A percentile compares a stretch with the other conserved stretches of the same genome.
phyloP scores from a whole-genome alignment of 2,329 filamentous ascomycete genomes.

The Cladosporium oxysporum region DNA sequence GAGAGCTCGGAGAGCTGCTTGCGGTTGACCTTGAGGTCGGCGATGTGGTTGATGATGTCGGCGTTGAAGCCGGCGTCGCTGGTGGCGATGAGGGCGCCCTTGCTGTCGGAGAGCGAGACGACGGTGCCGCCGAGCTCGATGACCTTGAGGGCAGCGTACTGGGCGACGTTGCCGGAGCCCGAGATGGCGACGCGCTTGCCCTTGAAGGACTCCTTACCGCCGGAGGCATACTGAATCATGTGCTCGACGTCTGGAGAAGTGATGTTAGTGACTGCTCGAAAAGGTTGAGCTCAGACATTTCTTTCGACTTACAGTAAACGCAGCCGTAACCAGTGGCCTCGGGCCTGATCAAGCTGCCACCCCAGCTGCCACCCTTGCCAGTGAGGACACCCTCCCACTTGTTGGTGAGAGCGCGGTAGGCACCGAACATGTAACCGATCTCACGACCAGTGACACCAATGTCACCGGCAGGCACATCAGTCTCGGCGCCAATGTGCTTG shows the following conservation, averaged over 20 bases:
- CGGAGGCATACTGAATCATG: constrained; percentile 85
- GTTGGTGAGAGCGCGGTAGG: constrained; percentile 86
- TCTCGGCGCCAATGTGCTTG: constrained; percentile 95
- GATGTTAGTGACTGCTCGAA: constrained; percentile 21
- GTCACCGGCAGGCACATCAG: constrained; percentile 94
- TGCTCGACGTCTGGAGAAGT: constrained; percentile 70
- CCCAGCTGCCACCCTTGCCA: constrained; percentile 91
- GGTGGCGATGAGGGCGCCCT: constrained; percentile 77
- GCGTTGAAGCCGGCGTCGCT: constrained; percentile 72
- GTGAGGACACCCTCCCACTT: constrained; percentile 95
- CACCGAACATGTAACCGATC: constrained; percentile 92
- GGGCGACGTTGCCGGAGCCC: constrained; percentile 95
- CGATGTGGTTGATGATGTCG: constrained; percentile 77
- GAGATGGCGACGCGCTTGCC: constrained; percentile 96
- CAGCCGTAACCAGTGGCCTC: constrained; percentile 97
- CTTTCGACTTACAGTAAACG: constrained; percentile 66
- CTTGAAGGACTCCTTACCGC: constrained; percentile 76
- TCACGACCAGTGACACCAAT: constrained; percentile 92
- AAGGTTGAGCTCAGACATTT: background rate
- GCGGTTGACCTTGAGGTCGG: constrained; percentile 81
- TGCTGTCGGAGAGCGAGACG: constrained; percentile 89
- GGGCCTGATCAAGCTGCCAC: constrained; percentile 88
- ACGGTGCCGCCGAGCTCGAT: constrained; percentile 94
- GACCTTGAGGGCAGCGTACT: constrained; percentile 94
- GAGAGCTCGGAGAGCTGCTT: constrained; percentile 76